A percentile compares a stretch with the other conserved stretches of the same genome.
Conservation (phyloP, 495 filamentous ascomycete species). For the Trichoderma asperelloides region DNA sequence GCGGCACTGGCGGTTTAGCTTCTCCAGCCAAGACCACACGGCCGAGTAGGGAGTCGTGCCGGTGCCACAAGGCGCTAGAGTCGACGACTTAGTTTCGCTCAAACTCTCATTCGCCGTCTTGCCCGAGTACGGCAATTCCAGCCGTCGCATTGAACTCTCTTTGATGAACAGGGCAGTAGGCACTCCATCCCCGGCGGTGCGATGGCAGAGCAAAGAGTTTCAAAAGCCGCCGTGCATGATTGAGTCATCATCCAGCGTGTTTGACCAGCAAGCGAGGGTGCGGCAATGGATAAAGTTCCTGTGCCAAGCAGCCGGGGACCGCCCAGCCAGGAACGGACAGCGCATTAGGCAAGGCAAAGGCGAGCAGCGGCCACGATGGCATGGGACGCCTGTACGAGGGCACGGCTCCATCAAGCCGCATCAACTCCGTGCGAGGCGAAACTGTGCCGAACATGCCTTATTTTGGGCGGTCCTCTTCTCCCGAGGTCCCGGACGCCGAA, state of each 20-base stretch:
- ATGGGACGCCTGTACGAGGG: neutral
- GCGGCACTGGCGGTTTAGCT: neutral
- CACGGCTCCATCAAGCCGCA: neutral
- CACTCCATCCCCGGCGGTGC: neutral
- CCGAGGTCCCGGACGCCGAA: neutral
- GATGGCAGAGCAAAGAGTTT: neutral
- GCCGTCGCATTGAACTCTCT: neutral
- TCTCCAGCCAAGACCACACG: neutral
- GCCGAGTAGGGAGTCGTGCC: neutral
- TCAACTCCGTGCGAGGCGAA: neutral
- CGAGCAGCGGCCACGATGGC: neutral
- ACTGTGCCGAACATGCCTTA: neutral
- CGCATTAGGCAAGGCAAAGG: neutral
- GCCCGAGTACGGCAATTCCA: neutral
- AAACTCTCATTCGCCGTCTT: neutral
- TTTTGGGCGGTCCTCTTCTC: neutral
- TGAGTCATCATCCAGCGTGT: neutral
- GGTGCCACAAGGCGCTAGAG: neutral
- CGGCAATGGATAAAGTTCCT: neutral
- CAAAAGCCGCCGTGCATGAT: neutral
- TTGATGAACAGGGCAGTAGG: neutral
- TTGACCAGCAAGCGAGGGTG: neutral
- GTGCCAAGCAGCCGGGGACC: neutral
- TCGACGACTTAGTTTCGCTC: neutral
- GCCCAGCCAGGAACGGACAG: neutral